Evolutionary conservation across 2,329 filamentous ascomycete species (phyloP), one percentile per base, ranked within the genome.

Genomic region (Corynespora cassiicola): DNA sequence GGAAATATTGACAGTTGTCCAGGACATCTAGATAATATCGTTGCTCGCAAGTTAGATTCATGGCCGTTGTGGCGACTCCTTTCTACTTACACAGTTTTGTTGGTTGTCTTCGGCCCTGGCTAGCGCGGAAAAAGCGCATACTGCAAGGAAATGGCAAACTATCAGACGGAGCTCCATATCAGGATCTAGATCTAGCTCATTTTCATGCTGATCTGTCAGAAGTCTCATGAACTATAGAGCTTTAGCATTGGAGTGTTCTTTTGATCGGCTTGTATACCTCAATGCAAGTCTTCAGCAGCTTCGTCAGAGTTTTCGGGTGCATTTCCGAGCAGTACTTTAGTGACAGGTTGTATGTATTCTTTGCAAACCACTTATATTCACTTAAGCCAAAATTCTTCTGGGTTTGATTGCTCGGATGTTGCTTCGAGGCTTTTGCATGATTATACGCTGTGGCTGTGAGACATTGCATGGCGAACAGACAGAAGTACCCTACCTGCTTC

Each of bases 291-390:
- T 63, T 48, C 4, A 81, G 50, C 16, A 95, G 75, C 3, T 79
- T 73, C 3, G 84, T 59, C 0, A 85, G 72, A 31, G 75, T 66
- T 5, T 65, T 61, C 1, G 84, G 73, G 16, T 78, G 63, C 75
- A 86, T 85, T 1, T 78, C 72, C 2, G 76, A 74, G 50, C 76
- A 78, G 41, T 85, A 75, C 44, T 83, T 81, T 4, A 92, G 67
- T 0, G 84, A 85, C 6, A 90, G 65, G 50, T 94, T 95, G 71
- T 95, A 95, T 1, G 86, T 79, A 47, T 88, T 92, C 47, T 85
- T 85, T 23, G 85, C 86, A 61, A 95, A 91, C 90, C 90, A 95
- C 51, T 91, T 79, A 3, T 95, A 73, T 54, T 96, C 90, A 3
- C 75, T 63, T 0, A 76, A 41, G 1, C 77, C 80, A 57, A 90